Evolutionary conservation across 345 rosid species (phyloP).

Genomic region (Hevea brasiliensis): DNA sequence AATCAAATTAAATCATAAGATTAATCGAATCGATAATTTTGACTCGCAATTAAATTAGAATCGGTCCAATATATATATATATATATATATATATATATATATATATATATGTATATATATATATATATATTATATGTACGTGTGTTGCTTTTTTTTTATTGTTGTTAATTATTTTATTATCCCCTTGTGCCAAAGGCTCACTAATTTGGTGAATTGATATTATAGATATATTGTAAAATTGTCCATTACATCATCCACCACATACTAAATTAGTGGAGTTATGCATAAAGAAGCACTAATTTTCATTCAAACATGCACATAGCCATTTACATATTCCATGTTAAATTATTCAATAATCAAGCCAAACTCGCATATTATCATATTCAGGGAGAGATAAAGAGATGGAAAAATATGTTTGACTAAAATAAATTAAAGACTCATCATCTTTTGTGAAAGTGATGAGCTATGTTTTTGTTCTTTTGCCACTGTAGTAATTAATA

Average conservation of each 20-base stretch:
- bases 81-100: too few species aligned
- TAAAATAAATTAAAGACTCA: background rate
- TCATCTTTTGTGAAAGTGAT: background rate
- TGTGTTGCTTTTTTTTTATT: too few species aligned
- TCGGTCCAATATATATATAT: too few species aligned
- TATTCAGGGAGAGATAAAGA: background rate
- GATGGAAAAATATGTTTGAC: background rate
- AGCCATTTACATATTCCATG: background rate
- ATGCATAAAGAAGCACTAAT: slow-evolving; percentile 15
- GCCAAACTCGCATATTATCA: background rate
- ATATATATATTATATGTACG: too few species aligned
- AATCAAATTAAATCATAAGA: too few species aligned
- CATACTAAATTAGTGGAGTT: slow-evolving; percentile 11
- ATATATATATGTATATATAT: too few species aligned
- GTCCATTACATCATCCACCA: slow-evolving; percentile 6
- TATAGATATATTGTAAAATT: background rate
- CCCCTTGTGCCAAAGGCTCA: background rate
- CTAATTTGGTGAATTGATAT: background rate
- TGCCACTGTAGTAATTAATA: background rate
- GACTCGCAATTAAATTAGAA: too few species aligned
- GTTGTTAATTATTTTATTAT: background rate
- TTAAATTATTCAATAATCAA: background rate
- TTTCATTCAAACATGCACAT: background rate
- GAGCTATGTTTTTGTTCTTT: background rate
- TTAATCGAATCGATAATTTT: too few species aligned